A percentile compares a stretch with the other conserved stretches of the same genome.
phyloP scores from a whole-genome alignment of 495 filamentous ascomycete genomes.

The Podospora didyma region DNA sequence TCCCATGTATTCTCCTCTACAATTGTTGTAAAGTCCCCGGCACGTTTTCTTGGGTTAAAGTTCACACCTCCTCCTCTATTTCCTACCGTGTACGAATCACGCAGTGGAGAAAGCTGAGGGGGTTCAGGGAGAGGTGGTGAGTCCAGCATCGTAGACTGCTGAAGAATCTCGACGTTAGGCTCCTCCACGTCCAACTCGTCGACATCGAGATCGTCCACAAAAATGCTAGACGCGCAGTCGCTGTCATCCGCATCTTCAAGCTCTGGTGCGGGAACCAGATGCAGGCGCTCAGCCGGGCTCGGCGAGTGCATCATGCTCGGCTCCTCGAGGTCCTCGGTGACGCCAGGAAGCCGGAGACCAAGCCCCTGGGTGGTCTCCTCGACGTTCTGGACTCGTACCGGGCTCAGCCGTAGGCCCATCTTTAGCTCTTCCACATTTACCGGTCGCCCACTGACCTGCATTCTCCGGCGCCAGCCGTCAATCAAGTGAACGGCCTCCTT shows the following conservation, averaged over 20 bases:
- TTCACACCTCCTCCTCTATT: constrained; percentile 31
- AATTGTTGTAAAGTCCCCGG: constrained; percentile 37
- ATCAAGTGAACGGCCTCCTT: constrained; percentile 84
- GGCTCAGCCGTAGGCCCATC: constrained; percentile 66
- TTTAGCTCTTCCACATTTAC: constrained; percentile 80
- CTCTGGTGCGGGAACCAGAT: constrained; percentile 32
- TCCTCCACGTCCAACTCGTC: constrained; percentile 46
- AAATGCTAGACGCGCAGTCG: constrained; percentile 46
- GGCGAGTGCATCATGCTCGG: constrained; percentile 5
- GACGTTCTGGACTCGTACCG: constrained; percentile 51
- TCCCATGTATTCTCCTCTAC: constrained; percentile 44
- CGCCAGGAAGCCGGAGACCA: constrained; percentile 17
- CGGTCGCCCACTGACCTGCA: constrained; percentile 72
- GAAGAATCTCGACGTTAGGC: constrained; percentile 46
- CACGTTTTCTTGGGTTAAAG: constrained; percentile 20
- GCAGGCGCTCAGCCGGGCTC: constrained; percentile 23
- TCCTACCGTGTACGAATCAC: constrained; percentile 40
- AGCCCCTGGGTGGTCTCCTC: constrained; percentile 41
- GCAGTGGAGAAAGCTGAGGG: constrained; percentile 44
- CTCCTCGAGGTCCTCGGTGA: constrained; percentile 37
- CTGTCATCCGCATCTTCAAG: constrained; percentile 34
- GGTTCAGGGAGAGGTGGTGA: constrained; percentile 31
- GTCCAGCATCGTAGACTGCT: constrained; percentile 35
- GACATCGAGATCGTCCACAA: constrained; percentile 49
- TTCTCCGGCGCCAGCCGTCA: constrained; percentile 85